Evolutionary conservation across 139 green algal genomes (phyloP), one percentile per base, ranked within the genome.

Genomic region (Ostreobium quekettii): DNA sequence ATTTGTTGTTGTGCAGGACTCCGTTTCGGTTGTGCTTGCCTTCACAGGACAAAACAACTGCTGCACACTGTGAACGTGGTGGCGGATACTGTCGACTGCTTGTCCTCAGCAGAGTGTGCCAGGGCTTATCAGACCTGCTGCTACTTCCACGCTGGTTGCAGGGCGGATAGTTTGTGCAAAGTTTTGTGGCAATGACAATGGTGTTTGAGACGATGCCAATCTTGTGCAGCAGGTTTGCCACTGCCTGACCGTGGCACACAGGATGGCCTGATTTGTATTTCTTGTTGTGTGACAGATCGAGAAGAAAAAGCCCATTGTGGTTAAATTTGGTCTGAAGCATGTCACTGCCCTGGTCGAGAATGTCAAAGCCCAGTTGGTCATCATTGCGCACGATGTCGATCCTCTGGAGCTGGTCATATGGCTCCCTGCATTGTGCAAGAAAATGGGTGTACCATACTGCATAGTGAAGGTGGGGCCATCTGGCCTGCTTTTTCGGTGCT

Each of bases 261-360:
- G 42, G 11, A 26, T 70, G 4, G 3, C 46, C 67, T 46, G 47
- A 29, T 48, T 30, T 48, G n/a, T 68, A 48, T 37, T 35, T 71
- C 68, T 81, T 66, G 42, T 5, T 29, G 42, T 11, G 19, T 53
- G 42, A 19, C 42, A 93, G 77, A 78, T 85, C 26, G 91, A 98
- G 53, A 95, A 92, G 83, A 98, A 98, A 87, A 97, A 95, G 85
- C 90, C 87, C 32, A 76, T 99, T 11, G 95, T 97, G 31, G 93
- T 99, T 36, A 99, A 99, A 90, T 99, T 85, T 67, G 95, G 95
- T 71, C 88, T 99, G 74, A 98, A 99, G 90, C 95, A 99, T 86
- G 89, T 99, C 77, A 98, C 93, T 42, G 86, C 85, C 47, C 85
- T 99, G 68, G 74, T 99, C 26, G 95, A 99, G 84, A 66, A 47